A percentile compares a stretch with the other conserved stretches of the same genome.
Evolutionary conservation across 2,329 filamentous ascomycete genomes (phyloP).

Genomic region (Colletotrichum sojae): DNA sequence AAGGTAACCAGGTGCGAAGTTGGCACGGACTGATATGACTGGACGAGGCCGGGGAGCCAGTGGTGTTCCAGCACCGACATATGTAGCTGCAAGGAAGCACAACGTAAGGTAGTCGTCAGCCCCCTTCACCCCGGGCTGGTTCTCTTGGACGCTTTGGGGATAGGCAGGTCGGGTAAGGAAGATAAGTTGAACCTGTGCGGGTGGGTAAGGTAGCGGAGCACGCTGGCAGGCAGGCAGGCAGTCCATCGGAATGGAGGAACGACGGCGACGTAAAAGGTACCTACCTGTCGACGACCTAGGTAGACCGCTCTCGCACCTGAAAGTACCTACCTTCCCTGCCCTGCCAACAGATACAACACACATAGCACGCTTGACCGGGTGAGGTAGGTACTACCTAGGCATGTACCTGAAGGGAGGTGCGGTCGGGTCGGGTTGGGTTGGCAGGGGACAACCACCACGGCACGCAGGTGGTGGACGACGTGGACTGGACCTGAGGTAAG

Average conservation of each 20-base stretch:
- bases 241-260: too few relatives aligned
- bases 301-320: too few relatives aligned
- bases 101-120: conserved; percentile 16
- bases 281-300: not conserved
- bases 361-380: not conserved
- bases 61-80: conserved; percentile 15
- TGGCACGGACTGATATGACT: conserved; percentile 21
- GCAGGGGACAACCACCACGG: not conserved
- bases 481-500: conserved; percentile 5
- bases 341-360: not conserved
- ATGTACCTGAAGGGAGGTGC: conserved; percentile 3
- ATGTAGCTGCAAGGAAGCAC: conserved; percentile 25
- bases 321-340: too few relatives aligned
- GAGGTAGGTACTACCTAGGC: not conserved
- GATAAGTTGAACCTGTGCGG: conserved; percentile 6
- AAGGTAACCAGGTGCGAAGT: conserved; percentile 17
- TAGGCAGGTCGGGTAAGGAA: conserved; percentile 15
- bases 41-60: conserved; percentile 14
- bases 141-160: not conserved
- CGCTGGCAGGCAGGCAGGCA: not conserved
- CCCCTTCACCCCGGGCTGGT: not conserved
- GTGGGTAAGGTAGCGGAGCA: not conserved
- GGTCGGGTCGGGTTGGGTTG: not conserved
- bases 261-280: not conserved
- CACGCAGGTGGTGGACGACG: too few relatives aligned